Base-by-base conservation (phyloP, 345 rosid species). In the Rhizophora mangle region DNA sequence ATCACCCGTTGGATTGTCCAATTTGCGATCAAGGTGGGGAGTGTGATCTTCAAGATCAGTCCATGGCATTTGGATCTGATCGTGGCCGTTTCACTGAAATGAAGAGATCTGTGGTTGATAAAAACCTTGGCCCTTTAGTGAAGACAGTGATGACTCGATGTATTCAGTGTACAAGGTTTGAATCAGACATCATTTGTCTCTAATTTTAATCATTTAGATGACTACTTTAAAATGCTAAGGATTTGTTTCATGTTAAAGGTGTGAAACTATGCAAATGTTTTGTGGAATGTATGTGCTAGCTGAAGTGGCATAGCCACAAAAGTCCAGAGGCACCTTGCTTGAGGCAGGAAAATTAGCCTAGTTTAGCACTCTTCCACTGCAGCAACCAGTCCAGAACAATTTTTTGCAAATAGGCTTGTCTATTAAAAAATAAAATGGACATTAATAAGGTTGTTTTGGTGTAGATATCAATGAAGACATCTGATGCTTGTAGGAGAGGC, bases 131-230 rank as follows among this genome's bases (percentile, higher is more conserved):
- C 63, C 99, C 99, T 63, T 80, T 95, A 79, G 99, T 95, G 59
- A 95, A 95, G 90, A 95, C 99, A 58, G 99, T 95, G 62, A 92
- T 95, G 99, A 95, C 99, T 82, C 89, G 99, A 22, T 95, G 98
- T 76, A 90, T 95, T 79, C 99, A 95, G 79, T 95, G 98, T 73
- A 95, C 97, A 68, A 92, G 99, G 99, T 95, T 29, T 60, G 61
- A 31, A 63, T 51, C 15, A 39, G 52, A 43, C 49, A 30, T 18
- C 20, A 29, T 60, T 53, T 47, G 21, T 49, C 2, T 46, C 54
- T 60, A 6, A 18, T 37, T 55, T 36, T 18, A 9, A 1, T 22
- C 7, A 53, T 4, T 29, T 32, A 8, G 21, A 24, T 60, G 66
- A n/a, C 61, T 10, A 22, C 36, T 65, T 65, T 24, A 11, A 6